phyloP scores from a whole-genome alignment of 495 filamentous ascomycete species.

The Bombardia bombarda region DNA sequence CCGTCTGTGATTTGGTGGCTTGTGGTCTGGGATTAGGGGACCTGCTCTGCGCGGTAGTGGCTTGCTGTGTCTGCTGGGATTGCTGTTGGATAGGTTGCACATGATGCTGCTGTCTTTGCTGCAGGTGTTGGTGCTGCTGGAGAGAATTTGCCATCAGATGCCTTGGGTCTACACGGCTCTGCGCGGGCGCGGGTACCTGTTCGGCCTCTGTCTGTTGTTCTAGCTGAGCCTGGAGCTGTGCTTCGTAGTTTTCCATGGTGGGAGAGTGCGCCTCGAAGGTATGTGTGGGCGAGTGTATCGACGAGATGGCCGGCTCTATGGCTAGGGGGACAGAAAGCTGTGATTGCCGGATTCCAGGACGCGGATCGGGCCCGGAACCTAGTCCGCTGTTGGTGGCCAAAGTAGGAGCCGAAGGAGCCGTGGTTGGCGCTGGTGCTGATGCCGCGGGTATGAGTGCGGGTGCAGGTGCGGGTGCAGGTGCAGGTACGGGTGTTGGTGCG shows the following conservation, averaged over 20 bases:
- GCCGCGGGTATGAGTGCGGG: too few relatives aligned
- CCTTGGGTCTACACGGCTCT: conserved; percentile 7
- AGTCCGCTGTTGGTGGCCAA: too few relatives aligned
- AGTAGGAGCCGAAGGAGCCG: not conserved
- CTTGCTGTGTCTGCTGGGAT: conserved; percentile 8
- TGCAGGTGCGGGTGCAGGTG: not conserved
- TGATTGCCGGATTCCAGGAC: not conserved
- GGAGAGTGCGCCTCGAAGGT: conserved; percentile 24
- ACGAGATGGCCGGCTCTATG: conserved; percentile 8
- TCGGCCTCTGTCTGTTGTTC: conserved; percentile 20
- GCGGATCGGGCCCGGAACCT: not conserved
- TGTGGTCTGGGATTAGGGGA: conserved; percentile 20
- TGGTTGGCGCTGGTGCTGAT: not conserved
- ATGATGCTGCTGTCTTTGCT: conserved; percentile 15
- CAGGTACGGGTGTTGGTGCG: not conserved
- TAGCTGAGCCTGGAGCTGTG: conserved; percentile 24
- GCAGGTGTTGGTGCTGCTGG: conserved; percentile 14
- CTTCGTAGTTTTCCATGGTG: conserved; percentile 23
- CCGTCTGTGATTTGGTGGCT: conserved; percentile 11
- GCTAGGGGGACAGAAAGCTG: conserved; percentile 3
- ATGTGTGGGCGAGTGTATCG: conserved; percentile 16
- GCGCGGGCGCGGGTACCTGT: conserved; percentile 5
- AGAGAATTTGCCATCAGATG: conserved; percentile 12
- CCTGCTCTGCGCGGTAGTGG: conserved; percentile 13
- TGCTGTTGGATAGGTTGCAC: conserved; percentile 10